Conservation (phyloP, 371 early-diverging fungal genomes). For the Syncephalastrum monosporum region DNA sequence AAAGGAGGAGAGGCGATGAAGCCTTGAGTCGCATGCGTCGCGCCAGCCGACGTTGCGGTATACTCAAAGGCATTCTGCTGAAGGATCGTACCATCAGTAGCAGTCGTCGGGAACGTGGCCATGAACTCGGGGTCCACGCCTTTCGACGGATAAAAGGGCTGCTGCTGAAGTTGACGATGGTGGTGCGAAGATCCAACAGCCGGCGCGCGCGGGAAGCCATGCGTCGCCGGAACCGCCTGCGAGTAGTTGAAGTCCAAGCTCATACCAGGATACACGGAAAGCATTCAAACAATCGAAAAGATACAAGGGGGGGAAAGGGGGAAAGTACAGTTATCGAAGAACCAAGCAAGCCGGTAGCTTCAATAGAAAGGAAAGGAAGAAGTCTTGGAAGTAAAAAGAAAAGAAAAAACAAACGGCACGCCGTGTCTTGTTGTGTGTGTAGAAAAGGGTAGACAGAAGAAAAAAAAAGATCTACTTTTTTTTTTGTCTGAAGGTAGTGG, state of each 20-base stretch:
- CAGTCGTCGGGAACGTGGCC: constrained; percentile 4
- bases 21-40: constrained; percentile 14
- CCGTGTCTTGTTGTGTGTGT: constrained; percentile 9
- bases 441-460: constrained; percentile 2
- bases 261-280: constrained; percentile 24
- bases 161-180: constrained; percentile 4
- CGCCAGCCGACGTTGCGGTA: constrained; percentile 18
- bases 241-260: constrained; percentile 23
- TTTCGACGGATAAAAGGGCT: constrained; percentile 1
- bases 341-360: constrained; percentile 18
- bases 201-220: constrained; percentile 10
- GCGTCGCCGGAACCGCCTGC: constrained; percentile 13
- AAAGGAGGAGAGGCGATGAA: constrained; percentile 6
- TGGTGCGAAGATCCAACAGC: constrained; percentile 7
- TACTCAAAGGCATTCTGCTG: constrained; percentile 8
- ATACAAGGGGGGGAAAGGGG: not conserved
- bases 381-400: constrained; percentile 1
- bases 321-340: constrained; percentile 8
- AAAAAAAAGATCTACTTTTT: constrained; percentile 1
- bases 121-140: constrained; percentile 2
- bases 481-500: constrained; percentile 1
- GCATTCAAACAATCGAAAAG: constrained; percentile 19
- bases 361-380: constrained; percentile 6
- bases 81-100: constrained; percentile 6
- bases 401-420: constrained; percentile 17